Evolutionary conservation across 352 stramenopile genomes (phyloP).

Genomic region (Pythium rhizo-oryzae): DNA sequence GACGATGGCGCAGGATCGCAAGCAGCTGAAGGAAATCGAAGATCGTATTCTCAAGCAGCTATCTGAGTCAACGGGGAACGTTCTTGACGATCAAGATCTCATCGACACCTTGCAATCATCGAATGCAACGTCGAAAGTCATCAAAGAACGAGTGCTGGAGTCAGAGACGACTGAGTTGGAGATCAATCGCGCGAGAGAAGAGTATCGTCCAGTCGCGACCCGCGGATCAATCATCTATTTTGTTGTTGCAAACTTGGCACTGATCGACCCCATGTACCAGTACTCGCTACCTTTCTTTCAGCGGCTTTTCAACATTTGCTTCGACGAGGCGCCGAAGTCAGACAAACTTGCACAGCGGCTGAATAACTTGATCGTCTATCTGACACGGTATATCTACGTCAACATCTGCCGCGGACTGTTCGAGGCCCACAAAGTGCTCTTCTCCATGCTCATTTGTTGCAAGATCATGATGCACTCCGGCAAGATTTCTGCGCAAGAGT

Average conservation of each 20-base stretch:
- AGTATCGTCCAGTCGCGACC: slow-evolving; percentile 91
- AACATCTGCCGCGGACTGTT: slow-evolving; percentile 96
- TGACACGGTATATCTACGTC: slow-evolving; percentile 92
- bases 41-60: slow-evolving; percentile 92
- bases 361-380: slow-evolving; percentile 85
- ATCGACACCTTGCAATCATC: slow-evolving; percentile 87
- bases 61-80: slow-evolving; percentile 91
- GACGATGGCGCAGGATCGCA: slow-evolving; percentile 93
- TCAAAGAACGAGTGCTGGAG: slow-evolving; percentile 91
- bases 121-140: slow-evolving; percentile 84
- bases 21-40: slow-evolving; percentile 93
- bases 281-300: slow-evolving; percentile 95
- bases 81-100: slow-evolving; percentile 92
- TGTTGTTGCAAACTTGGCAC: slow-evolving; percentile 90
- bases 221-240: slow-evolving; percentile 95
- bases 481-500: slow-evolving; percentile 78
- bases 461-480: slow-evolving; percentile 90
- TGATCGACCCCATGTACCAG: slow-evolving; percentile 97
- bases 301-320: slow-evolving; percentile 91
- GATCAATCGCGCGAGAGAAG: slow-evolving; percentile 90
- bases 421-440: slow-evolving; percentile 93
- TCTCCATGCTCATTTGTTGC: slow-evolving; percentile 94
- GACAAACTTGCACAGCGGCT: slow-evolving; percentile 66
- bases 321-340: slow-evolving; percentile 71
- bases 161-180: slow-evolving; percentile 90